Evolutionary conservation across 176 grass and related monocot species (phyloP), one percentile per base, ranked within the genome.

Genomic region (Themeda triandra): DNA sequence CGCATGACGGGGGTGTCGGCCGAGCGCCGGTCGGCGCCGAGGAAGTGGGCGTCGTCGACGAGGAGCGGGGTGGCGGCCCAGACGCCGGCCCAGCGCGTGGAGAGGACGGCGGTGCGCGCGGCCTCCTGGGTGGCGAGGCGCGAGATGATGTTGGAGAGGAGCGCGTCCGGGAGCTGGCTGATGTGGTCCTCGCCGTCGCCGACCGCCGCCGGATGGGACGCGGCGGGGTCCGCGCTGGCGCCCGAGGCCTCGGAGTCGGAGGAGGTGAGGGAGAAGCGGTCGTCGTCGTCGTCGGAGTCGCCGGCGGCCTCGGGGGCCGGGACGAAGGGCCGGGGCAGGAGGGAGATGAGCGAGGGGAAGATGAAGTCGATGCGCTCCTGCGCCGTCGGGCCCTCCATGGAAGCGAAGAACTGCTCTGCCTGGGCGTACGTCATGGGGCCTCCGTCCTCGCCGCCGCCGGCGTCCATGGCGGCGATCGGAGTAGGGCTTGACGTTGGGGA

Each of bases 401-500:
- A 27, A 10, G 39, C 28, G 46, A 70, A 70, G 66, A 12, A 12
- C 9, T 21, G 31, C 46, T 39, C n/a, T 13, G 39, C 48, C 31
- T 71, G 32, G 45, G 2, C 45, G 31, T 71, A 56, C 32, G 66
- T 82, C 2, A 82, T 21, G 46, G 31, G 40, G 24, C n/a, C 46
- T 21, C 42, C 5, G 13, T n/a, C 63, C 6, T 80, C 42, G 28
- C 63, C 42, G 63, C 5, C 42, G 62, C 0, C 63, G 63, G 64
- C 63, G 63, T 49, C 78, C 78, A 80, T 80, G 78, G 78, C 78
- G 78, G 78, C 63, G 78, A 48, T 44, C 44, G 12, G 42, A 13
- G 40, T 31, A 67, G 63, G 77, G 40, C 23, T 80, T 41, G 36
- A 4, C 36, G 21, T 40, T 24, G 35, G 33, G 68, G 69, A 72